phyloP scores from a whole-genome alignment of 2,329 filamentous ascomycete species.

The Microdochium paspali region DNA sequence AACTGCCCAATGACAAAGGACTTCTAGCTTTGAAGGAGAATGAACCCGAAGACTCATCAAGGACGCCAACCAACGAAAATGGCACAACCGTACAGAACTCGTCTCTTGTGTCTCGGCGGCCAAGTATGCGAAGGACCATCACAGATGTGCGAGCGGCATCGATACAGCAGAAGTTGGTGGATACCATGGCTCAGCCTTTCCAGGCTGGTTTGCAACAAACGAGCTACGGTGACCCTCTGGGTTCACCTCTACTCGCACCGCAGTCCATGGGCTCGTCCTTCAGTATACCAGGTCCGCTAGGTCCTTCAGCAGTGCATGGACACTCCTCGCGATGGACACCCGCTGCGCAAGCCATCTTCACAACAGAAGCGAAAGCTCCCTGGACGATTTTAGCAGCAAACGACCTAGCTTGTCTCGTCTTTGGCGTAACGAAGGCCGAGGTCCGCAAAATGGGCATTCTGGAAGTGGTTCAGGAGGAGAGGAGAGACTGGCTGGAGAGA shows the following conservation, averaged over 20 bases:
- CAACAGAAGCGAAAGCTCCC: conserved; percentile 80
- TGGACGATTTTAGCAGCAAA: conserved; percentile 97
- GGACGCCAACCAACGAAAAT: conserved; percentile 47
- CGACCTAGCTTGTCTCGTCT: conserved; percentile 92
- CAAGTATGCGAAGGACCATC: conserved; percentile 72
- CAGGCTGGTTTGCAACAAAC: conserved; percentile 34
- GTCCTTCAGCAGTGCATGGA: conserved; percentile 58
- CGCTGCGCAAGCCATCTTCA: conserved; percentile 92
- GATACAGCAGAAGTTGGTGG: conserved; percentile 74
- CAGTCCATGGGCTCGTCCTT: conserved; percentile 28
- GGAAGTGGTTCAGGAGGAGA: conserved; percentile 86
- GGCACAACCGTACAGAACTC: conserved; percentile 40
- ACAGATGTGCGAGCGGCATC: conserved; percentile 71
- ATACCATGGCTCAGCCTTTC: conserved; percentile 78
- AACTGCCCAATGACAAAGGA: conserved; percentile 5
- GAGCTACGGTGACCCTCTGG: conserved; percentile 20
- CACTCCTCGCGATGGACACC: conserved; percentile 87
- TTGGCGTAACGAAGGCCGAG: conserved; percentile 95
- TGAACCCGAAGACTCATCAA: conserved; percentile 39
- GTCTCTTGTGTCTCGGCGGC: conserved; percentile 49
- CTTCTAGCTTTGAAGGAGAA: conserved; percentile 10
- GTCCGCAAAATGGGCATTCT: conserved; percentile 91
- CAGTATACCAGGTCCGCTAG: conserved; percentile 36
- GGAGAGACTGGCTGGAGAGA: conserved; percentile 79
- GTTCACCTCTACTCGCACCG: conserved; percentile 33